phyloP scores from a whole-genome alignment of 139 green algal genomes.

The Volvox reticuliferus region DNA sequence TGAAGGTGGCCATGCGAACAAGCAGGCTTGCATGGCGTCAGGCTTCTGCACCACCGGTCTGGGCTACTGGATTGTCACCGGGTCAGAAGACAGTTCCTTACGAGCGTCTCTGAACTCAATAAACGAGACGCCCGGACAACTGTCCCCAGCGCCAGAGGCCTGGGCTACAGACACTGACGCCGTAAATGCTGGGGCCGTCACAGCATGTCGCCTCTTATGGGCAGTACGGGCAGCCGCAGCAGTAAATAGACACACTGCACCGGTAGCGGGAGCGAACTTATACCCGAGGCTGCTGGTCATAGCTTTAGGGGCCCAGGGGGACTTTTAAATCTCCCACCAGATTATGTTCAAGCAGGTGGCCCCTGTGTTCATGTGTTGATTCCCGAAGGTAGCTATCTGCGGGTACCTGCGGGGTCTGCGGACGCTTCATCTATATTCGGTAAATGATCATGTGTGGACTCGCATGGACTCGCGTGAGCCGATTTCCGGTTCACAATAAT shows the following conservation, averaged over 20 bases:
- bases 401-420: no score
- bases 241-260: conserved; percentile 21
- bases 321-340: no score
- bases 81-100: conserved; percentile 89
- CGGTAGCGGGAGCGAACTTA: conserved; percentile 63
- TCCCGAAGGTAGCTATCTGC: no score
- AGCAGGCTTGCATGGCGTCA: conserved; percentile 64
- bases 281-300: conserved; percentile 55
- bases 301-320: conserved; percentile 68
- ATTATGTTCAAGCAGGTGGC: no score
- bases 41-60: conserved; percentile 53
- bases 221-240: conserved; percentile 18
- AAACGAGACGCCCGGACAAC: conserved; percentile 60
- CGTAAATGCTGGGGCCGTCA: conserved; percentile 29
- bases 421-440: no score
- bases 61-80: conserved; percentile 77
- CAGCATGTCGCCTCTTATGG: conserved; percentile 38
- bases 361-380: no score
- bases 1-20: conserved; percentile 72
- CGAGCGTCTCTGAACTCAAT: conserved; percentile 86
- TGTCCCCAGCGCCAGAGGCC: conserved; percentile 52
- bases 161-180: background rate
- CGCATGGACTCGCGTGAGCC: no score
- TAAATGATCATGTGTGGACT: no score
- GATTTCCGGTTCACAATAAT: no score